Conservation (phyloP, 2,329 filamentous ascomycete genomes). For the Cryphonectria carpinicola region DNA sequence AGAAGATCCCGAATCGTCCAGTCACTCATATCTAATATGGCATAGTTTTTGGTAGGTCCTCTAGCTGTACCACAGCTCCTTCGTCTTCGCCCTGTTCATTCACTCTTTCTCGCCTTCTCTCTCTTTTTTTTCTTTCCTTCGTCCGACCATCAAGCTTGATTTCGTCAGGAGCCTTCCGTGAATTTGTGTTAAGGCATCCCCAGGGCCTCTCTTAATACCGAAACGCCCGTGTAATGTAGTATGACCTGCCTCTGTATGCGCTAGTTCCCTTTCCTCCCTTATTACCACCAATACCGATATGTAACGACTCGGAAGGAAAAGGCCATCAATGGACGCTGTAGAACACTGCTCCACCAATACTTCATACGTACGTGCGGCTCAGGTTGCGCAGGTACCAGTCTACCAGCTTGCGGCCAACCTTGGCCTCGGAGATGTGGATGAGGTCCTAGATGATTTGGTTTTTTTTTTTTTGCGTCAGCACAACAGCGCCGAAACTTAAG, state of each 20-base stretch:
- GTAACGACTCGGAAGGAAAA: not conserved
- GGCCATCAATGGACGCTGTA: conserved; percentile 13
- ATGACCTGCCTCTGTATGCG: conserved; percentile 37
- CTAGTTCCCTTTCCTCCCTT: conserved; percentile 29
- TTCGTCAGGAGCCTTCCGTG: not conserved
- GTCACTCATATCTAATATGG: not conserved
- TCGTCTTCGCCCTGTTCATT: not conserved
- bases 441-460: conserved; percentile 65
- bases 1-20: not conserved
- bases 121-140: not conserved
- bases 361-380: conserved; percentile 83
- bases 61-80: not conserved
- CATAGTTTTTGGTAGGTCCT: not conserved
- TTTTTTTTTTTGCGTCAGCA: conserved; percentile 32
- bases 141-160: not conserved
- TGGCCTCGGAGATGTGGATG: conserved; percentile 98
- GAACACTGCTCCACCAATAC: conserved; percentile 14
- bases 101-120: not conserved
- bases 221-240: conserved; percentile 47
- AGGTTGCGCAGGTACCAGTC: conserved; percentile 99
- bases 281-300: conserved; percentile 26
- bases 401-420: conserved; percentile 94
- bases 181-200: not conserved
- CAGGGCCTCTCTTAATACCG: conserved; percentile 31
- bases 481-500: conserved; percentile 30